Evolutionary conservation across 179 eudicot species (phyloP).

Genomic region (Carnegiea gigantea): DNA sequence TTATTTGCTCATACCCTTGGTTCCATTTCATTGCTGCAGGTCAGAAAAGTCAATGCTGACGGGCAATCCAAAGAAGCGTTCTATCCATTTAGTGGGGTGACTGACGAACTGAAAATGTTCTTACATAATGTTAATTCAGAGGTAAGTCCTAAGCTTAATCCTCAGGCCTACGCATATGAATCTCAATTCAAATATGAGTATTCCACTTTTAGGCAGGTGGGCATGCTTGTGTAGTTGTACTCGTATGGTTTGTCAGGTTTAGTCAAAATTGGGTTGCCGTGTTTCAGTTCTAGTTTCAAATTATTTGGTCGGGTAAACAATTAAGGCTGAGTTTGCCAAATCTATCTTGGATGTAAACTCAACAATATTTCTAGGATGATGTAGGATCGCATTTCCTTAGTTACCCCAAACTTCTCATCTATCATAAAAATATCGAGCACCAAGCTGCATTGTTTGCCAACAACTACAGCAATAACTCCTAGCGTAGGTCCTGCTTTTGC

Average conservation of each 20-base stretch:
- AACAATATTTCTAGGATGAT: neutral
- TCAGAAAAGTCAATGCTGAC: conserved; percentile 46
- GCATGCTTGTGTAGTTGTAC: neutral
- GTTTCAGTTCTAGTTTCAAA: neutral
- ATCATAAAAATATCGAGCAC: neutral
- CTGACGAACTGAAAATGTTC: conserved; percentile 83
- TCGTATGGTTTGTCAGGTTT: conserved; percentile 17
- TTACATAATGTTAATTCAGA: conserved; percentile 55
- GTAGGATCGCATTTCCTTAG: neutral
- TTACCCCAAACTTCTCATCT: neutral
- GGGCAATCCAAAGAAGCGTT: conserved; percentile 66
- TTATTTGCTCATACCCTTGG: conserved; percentile 5
- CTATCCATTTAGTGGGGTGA: conserved; percentile 82
- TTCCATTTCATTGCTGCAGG: conserved; percentile 40
- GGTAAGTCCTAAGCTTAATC: conserved; percentile 31
- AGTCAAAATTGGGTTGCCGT: neutral
- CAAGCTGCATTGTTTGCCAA: neutral
- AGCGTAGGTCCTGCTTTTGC: too few relatives aligned
- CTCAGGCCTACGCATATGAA: neutral
- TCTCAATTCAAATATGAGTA: neutral
- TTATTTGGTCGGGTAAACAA: neutral
- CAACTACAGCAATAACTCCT: too few relatives aligned
- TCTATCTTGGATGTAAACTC: too few relatives aligned
- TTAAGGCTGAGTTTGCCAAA: neutral
- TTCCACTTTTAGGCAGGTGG: neutral